Evolutionary conservation across 2,329 filamentous ascomycete species (phyloP).

Genomic region (Cyanodermella asteris): DNA sequence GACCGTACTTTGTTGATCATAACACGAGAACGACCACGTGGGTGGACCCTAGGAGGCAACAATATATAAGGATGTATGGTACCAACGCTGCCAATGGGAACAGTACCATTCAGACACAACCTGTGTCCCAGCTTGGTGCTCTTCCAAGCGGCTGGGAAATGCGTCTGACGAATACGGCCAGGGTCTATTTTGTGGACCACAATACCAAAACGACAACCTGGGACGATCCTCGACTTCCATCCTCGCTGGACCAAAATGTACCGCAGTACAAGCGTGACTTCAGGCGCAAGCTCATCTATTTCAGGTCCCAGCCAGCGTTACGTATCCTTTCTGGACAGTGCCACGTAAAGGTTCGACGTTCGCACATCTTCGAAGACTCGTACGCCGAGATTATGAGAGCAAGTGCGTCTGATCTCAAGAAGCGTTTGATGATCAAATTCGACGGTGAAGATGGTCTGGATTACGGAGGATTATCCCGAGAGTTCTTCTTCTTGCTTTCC

Average conservation of each 20-base stretch:
- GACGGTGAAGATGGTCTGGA: conserved; percentile 95
- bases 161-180: conserved; percentile 91
- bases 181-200: conserved; percentile 97
- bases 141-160: conserved; percentile 98
- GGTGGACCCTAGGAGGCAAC: conserved; percentile 91
- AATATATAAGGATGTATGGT: conserved; percentile 97
- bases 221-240: conserved; percentile 90
- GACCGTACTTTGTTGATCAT: conserved; percentile 94
- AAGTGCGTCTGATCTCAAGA: conserved; percentile 88
- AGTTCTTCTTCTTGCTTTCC: conserved; percentile 97
- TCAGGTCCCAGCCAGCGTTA: conserved; percentile 90
- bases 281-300: conserved; percentile 93
- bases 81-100: conserved; percentile 53
- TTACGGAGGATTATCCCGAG: conserved; percentile 90
- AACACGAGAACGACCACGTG: conserved; percentile 96
- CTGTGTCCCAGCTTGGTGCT: conserved; percentile 86
- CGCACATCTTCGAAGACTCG: conserved; percentile 95
- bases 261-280: conserved; percentile 99
- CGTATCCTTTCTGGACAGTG: conserved; percentile 91
- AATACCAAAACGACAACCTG: conserved; percentile 99
- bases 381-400: conserved; percentile 97
- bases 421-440: conserved; percentile 98
- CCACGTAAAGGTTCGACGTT: conserved; percentile 89
- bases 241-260: conserved; percentile 91
- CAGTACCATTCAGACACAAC: conserved; percentile 85